These are phyloP conservation scores for Dictyostelium brefeldianum DNA, from an alignment of 78 protist genomes.

Conservation along the genomic window DNA sequence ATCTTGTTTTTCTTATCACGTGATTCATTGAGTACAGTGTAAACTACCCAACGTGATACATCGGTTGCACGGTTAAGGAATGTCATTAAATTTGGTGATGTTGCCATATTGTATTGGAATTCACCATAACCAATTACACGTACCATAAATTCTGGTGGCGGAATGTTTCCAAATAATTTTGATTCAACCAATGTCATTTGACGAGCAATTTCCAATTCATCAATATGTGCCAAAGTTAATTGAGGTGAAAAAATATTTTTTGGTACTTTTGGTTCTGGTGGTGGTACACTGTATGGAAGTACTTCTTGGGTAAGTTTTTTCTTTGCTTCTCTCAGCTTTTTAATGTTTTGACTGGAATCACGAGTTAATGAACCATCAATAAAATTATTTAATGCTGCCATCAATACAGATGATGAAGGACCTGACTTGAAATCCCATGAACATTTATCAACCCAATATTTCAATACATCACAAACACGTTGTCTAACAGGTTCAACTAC, in stretches of 20 bases:
- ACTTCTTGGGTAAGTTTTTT: neutral
- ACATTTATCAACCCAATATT: conserved; percentile 79
- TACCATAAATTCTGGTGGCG: conserved; percentile 77
- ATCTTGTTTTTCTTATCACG: conserved; percentile 22
- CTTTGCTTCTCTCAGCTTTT: conserved; percentile 15
- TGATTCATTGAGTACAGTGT: conserved; percentile 6
- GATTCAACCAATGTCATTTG: conserved; percentile 71
- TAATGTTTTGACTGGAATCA: conserved; percentile 34
- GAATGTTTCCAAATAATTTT: conserved; percentile 36
- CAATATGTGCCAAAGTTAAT: conserved; percentile 36
- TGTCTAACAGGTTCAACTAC: conserved; percentile 35
- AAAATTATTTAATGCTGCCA: conserved; percentile 53
- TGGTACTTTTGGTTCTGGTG: conserved; percentile 82
- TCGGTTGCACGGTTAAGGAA: conserved; percentile 42
- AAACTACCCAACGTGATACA: conserved; percentile 53
- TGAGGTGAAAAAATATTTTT: conserved; percentile 77
- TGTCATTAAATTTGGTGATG: conserved; percentile 50
- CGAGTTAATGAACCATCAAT: conserved; percentile 75
- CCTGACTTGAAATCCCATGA: conserved; percentile 77
- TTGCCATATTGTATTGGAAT: conserved; percentile 65
- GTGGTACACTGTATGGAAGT: conserved; percentile 29
- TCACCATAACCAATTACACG: conserved; percentile 62
- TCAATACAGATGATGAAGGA: conserved; percentile 23
- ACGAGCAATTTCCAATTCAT: conserved; percentile 74
- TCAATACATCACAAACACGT: conserved; percentile 38